Evolutionary conservation across 2,329 filamentous ascomycete genomes (phyloP).

Genomic region (Alternaria incomplexa): DNA sequence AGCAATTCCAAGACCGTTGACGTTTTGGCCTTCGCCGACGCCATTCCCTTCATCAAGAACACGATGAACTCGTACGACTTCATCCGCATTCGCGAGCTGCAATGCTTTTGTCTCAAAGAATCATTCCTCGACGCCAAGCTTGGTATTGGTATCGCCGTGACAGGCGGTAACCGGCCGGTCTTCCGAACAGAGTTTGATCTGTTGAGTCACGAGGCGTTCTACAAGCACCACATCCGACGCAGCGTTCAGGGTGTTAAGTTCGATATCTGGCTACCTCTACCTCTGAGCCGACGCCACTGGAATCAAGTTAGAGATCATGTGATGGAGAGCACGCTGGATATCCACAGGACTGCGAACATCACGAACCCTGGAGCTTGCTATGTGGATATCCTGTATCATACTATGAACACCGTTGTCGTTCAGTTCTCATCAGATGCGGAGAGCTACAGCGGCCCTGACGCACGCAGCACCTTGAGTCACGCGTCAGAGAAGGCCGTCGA

Average conservation of each 20-base stretch:
- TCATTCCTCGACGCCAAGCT: constrained; percentile 49
- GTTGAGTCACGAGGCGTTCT: constrained; percentile 53
- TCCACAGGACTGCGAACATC: constrained; percentile 36
- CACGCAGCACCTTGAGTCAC: constrained; percentile 53
- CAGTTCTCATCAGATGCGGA: constrained; percentile 51
- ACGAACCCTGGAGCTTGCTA: constrained; percentile 16
- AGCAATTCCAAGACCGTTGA: constrained; percentile 38
- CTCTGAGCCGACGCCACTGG: constrained; percentile 57
- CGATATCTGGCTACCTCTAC: constrained; percentile 55
- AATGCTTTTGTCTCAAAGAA: constrained; percentile 57
- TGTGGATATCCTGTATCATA: constrained; percentile 52
- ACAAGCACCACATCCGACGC: constrained; percentile 41
- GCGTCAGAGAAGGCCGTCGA: constrained; percentile 62
- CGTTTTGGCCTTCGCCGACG: constrained; percentile 46
- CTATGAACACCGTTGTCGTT: constrained; percentile 61
- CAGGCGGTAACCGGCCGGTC: constrained; percentile 24
- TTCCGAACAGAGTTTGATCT: constrained; percentile 59
- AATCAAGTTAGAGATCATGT: constrained; percentile 40
- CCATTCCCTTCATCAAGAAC: constrained; percentile 46
- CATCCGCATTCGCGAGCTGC: constrained; percentile 50
- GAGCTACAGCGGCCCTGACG: constrained; percentile 9
- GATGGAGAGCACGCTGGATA: constrained; percentile 25
- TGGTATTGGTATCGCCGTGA: constrained; percentile 52
- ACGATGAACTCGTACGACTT: constrained; percentile 45
- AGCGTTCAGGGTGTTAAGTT: constrained; percentile 55